Conservation (phyloP, 257 asterid genomes). For the Henckelia pumila region DNA sequence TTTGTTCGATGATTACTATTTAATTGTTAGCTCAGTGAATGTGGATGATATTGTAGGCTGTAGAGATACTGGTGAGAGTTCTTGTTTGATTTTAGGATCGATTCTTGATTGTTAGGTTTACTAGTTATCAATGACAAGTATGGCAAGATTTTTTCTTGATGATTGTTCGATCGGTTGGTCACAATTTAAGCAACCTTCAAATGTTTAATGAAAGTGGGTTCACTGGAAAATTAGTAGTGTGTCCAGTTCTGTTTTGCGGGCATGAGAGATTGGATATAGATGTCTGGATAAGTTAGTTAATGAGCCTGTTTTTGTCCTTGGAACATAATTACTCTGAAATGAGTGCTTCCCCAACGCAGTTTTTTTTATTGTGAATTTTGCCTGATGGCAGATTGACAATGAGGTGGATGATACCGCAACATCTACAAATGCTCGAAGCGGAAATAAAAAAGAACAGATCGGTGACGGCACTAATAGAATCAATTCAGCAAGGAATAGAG, state of each 20-base stretch:
- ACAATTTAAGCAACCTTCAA: slow-evolving; percentile 4
- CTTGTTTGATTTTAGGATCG: slow-evolving; percentile 15
- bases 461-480: slow-evolving; percentile 30
- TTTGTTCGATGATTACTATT: slow-evolving; percentile 1
- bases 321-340: neutral
- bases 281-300: slow-evolving; percentile 10
- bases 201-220: neutral
- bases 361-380: slow-evolving; percentile 12
- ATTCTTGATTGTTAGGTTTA: neutral
- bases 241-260: slow-evolving; percentile 9
- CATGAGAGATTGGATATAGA: neutral
- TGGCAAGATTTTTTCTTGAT: slow-evolving; percentile 3
- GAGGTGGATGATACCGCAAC: slow-evolving; percentile 35
- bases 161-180: neutral
- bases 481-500: slow-evolving; percentile 35
- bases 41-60: neutral
- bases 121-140: neutral
- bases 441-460: slow-evolving; percentile 33
- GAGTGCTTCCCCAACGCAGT: slow-evolving; percentile 6
- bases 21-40: slow-evolving; percentile 6
- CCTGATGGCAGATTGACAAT: slow-evolving; percentile 43
- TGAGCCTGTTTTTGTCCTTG: slow-evolving; percentile 10
- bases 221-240: neutral
- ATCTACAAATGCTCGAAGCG: slow-evolving; percentile 27
- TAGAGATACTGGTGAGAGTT: neutral